These are phyloP conservation scores for Starmerella scarabaei DNA, from an alignment of 805 yeast species.

Conservation along the genomic window DNA sequence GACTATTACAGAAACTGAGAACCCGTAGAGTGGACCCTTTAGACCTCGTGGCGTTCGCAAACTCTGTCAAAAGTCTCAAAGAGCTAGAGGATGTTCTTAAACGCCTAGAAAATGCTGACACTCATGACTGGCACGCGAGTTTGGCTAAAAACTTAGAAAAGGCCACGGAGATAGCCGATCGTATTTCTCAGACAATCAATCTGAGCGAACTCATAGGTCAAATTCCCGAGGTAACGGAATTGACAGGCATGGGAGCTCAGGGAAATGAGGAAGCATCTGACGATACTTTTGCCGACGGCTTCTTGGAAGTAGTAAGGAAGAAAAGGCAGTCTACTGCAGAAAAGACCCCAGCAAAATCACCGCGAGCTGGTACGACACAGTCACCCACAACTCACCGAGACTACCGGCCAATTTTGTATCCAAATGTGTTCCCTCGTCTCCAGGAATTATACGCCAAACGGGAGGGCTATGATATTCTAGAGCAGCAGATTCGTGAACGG, in stretches of 20 bases:
- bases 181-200: constrained; percentile 34
- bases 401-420: constrained; percentile 18
- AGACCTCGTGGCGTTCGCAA: constrained; percentile 35
- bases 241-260: too few species aligned
- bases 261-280: background rate
- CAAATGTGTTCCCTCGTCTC: constrained; percentile 14
- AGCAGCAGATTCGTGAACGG: constrained; percentile 19
- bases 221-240: background rate
- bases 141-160: constrained; percentile 10
- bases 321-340: background rate
- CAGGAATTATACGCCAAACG: constrained; percentile 22
- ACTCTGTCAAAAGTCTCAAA: constrained; percentile 30
- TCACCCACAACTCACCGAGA: constrained; percentile 1
- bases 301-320: background rate
- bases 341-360: background rate
- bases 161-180: constrained; percentile 30
- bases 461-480: constrained; percentile 20
- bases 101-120: background rate
- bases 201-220: constrained; percentile 23
- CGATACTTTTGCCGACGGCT: background rate
- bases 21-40: constrained; percentile 33
- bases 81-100: constrained; percentile 21
- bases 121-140: background rate
- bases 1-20: constrained; percentile 28
- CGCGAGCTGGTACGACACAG: background rate